Evolutionary conservation across 768 basidiomycete species (phyloP).

Genomic region (Suillus decipiens): DNA sequence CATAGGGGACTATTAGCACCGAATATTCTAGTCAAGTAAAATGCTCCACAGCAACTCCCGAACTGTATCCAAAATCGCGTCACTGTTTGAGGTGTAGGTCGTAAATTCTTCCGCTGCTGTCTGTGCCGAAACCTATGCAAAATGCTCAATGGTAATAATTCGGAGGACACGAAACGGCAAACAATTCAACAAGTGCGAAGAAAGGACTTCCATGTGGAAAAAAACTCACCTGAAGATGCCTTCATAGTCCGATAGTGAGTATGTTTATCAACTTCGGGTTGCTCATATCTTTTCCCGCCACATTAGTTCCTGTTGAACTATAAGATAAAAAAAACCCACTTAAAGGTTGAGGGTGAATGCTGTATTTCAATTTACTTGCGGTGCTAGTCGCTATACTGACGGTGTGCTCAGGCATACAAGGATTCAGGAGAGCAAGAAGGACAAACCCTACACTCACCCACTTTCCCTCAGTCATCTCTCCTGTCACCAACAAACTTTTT

Average conservation of each 20-base stretch:
- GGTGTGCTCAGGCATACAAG: not conserved
- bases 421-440: not conserved
- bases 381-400: not conserved
- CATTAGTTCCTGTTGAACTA: not conserved
- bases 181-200: conserved; percentile 33
- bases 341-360: not conserved
- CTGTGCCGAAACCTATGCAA: conserved; percentile 41
- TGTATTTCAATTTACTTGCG: not conserved
- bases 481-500: not conserved
- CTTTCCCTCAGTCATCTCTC: not conserved
- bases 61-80: conserved; percentile 72
- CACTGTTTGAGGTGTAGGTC: conserved; percentile 62
- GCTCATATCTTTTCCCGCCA: not conserved
- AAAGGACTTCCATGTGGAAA: conserved; percentile 35
- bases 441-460: not conserved
- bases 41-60: conserved; percentile 44
- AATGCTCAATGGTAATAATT: no score
- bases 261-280: not conserved
- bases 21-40: not conserved
- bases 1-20: not conserved
- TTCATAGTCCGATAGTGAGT: no score
- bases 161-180: no score
- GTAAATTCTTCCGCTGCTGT: conserved; percentile 53
- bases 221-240: conserved; percentile 11
- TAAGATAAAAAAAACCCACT: not conserved